Conservation (phyloP, 192 early-diverging fungal species). For the Coemansia sp. region DNA sequence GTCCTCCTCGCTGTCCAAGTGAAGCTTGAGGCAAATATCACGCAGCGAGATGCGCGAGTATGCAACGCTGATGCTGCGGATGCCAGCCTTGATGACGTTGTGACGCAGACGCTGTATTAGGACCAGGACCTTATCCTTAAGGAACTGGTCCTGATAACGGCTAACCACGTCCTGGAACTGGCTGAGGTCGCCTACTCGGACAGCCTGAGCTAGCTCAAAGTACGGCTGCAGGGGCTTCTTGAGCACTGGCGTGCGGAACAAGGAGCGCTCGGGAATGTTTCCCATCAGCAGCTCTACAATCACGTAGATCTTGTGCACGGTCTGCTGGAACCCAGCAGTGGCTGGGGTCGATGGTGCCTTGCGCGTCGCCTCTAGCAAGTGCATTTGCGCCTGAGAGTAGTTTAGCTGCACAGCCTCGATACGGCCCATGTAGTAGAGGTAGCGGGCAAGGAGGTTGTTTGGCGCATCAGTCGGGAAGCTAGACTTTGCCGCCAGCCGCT, state of each 20-base stretch:
- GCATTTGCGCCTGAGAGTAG: constrained; percentile 88
- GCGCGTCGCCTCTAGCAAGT: constrained; percentile 91
- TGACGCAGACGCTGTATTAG: constrained; percentile 95
- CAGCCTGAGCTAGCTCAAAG: constrained; percentile 95
- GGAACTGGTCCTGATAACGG: constrained; percentile 74
- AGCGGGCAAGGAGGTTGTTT: constrained; percentile 93
- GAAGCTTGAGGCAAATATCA: constrained; percentile 96
- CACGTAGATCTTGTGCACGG: constrained; percentile 93
- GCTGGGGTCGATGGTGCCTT: constrained; percentile 89
- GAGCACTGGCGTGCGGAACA: constrained; percentile 88
- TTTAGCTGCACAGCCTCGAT: constrained; percentile 99
- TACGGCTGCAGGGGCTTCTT: constrained; percentile 89
- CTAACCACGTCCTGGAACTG: constrained; percentile 91
- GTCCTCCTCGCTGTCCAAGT: constrained; percentile 97
- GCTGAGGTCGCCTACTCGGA: constrained; percentile 91
- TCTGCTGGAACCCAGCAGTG: constrained; percentile 95
- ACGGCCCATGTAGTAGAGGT: constrained; percentile 95
- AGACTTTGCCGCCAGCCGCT: constrained; percentile 92
- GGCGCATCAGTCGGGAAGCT: constrained; percentile 87
- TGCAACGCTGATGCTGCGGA: constrained; percentile 93
- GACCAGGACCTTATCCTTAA: constrained; percentile 86
- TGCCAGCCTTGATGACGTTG: constrained; percentile 99
- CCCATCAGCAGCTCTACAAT: constrained; percentile 99
- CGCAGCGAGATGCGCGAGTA: constrained; percentile 96
- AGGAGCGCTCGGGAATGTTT: constrained; percentile 93